Conservation (phyloP, 192 early-diverging fungal species). For the Coemansia sp. region DNA sequence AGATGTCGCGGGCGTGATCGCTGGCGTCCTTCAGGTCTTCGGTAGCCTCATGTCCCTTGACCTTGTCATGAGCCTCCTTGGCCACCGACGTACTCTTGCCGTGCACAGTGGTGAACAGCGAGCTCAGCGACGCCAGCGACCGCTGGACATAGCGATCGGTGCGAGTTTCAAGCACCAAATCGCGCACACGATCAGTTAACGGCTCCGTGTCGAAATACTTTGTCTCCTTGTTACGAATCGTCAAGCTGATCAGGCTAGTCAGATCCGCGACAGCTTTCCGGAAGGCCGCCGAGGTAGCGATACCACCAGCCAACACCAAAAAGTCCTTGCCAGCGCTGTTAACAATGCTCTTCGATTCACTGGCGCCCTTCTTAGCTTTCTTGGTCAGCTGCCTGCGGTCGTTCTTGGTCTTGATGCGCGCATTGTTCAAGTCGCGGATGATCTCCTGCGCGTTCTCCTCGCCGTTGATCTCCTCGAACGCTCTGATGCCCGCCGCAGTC, state of each 20-base stretch:
- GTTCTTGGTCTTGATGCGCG: constrained; percentile 30
- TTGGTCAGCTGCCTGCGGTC: constrained; percentile 39
- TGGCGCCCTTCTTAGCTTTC: constrained; percentile 27
- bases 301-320: constrained; percentile 27
- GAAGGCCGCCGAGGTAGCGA: constrained; percentile 35
- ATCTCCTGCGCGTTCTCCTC: constrained; percentile 32
- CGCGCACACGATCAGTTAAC: constrained; percentile 37
- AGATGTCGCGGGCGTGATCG: constrained; percentile 23
- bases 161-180: constrained; percentile 35
- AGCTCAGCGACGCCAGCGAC: constrained; percentile 31
- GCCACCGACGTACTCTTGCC: constrained; percentile 3
- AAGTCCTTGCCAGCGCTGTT: constrained; percentile 37
- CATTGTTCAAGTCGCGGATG: constrained; percentile 22
- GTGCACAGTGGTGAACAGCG: constrained; percentile 26
- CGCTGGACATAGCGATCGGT: constrained; percentile 21
- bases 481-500: constrained; percentile 19
- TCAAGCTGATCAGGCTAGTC: constrained; percentile 22
- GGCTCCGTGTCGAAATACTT: constrained; percentile 5
- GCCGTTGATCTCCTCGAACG: constrained; percentile 46
- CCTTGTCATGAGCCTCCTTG: constrained; percentile 14
- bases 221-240: constrained; percentile 21
- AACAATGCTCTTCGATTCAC: constrained; percentile 13
- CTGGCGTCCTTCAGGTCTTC: constrained; percentile 28
- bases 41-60: constrained; percentile 28
- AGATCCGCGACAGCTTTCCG: constrained; percentile 36